phyloP scores from a whole-genome alignment of 257 asterid species.

The Solanum ossicruentum region DNA sequence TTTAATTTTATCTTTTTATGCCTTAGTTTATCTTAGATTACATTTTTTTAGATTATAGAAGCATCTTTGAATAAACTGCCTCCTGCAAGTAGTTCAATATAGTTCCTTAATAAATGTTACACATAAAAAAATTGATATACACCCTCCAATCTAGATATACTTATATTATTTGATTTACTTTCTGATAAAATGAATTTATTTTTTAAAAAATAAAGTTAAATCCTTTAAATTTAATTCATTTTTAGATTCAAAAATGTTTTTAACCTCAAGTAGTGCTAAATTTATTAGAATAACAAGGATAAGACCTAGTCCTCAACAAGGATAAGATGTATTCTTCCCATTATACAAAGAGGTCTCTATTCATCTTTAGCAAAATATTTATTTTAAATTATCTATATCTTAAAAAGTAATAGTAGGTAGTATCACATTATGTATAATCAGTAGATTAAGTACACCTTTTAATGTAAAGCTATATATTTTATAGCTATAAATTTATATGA shows the following conservation, averaged over 20 bases:
- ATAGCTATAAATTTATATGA: not conserved
- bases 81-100: not conserved
- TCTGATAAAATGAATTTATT: too few relatives aligned
- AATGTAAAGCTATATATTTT: not conserved
- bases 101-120: not conserved
- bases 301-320: too few relatives aligned
- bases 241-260: too few relatives aligned
- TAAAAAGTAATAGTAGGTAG: not conserved
- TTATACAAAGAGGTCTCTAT: not conserved
- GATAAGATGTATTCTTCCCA: not conserved
- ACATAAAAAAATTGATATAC: not conserved
- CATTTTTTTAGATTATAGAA: not conserved
- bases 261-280: too few relatives aligned
- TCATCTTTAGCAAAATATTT: not conserved
- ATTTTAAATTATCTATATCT: not conserved
- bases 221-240: not conserved
- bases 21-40: too few relatives aligned
- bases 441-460: not conserved
- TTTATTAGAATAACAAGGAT: too few relatives aligned
- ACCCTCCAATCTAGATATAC: not conserved
- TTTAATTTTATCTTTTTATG: not conserved
- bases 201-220: too few relatives aligned
- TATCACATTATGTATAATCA: not conserved
- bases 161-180: too few relatives aligned
- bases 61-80: not conserved